A percentile compares a stretch with the other conserved stretches of the same genome.
These are phyloP conservation scores for Paecilomyces formosus DNA, from an alignment of 2,329 filamentous ascomycete species.

Conservation along the genomic window DNA sequence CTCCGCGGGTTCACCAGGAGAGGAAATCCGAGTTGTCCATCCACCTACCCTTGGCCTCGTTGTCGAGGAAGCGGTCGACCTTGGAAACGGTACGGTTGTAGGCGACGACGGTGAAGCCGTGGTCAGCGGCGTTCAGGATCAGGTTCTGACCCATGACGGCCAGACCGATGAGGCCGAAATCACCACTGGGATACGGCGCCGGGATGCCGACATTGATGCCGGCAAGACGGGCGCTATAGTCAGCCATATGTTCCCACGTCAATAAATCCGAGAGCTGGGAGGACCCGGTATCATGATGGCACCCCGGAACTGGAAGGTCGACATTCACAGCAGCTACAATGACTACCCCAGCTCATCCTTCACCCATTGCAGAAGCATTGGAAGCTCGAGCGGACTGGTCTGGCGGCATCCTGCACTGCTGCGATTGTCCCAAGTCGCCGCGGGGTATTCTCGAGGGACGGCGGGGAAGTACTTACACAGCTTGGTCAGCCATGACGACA, in stretches of 20 bases:
- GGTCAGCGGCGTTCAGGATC: slow-evolving; percentile 82
- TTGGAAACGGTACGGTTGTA: slow-evolving; percentile 99
- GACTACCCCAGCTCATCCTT: not conserved
- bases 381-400: not conserved
- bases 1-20: slow-evolving; percentile 11
- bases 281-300: not conserved
- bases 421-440: not conserved
- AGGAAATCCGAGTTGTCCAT: not conserved
- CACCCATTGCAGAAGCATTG: not conserved
- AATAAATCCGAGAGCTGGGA: slow-evolving; percentile 12
- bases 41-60: slow-evolving; percentile 70
- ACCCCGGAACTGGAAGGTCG: not conserved
- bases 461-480: slow-evolving; percentile 33
- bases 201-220: slow-evolving; percentile 63
- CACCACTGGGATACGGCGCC: slow-evolving; percentile 57
- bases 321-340: not conserved
- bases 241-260: slow-evolving; percentile 30
- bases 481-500: slow-evolving; percentile 36
- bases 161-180: slow-evolving; percentile 88
- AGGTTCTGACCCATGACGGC: slow-evolving; percentile 87
- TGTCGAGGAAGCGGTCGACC: slow-evolving; percentile 87
- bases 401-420: not conserved
- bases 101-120: slow-evolving; percentile 93
- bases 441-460: slow-evolving; percentile 2
- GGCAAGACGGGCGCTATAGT: slow-evolving; percentile 64